These are phyloP conservation scores for Diutina neorugosa DNA, from an alignment of 1,139 yeast genomes.

Conservation along the genomic window DNA sequence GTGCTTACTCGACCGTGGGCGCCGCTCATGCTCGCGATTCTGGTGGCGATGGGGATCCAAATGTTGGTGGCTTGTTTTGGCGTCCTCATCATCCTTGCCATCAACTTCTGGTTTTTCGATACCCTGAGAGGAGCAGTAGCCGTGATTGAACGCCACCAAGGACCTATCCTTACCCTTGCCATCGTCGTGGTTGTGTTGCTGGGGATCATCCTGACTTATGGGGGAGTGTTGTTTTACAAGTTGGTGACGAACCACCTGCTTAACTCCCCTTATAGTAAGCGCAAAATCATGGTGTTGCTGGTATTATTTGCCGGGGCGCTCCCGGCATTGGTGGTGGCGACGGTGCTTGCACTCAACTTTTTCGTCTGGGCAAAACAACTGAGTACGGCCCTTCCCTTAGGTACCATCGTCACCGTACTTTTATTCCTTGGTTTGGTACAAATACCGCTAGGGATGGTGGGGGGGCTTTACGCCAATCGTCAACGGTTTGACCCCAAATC, in stretches of 20 bases:
- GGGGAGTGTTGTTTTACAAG: slow-evolving; percentile 52
- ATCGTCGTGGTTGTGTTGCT: slow-evolving; percentile 51
- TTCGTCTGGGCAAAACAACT: slow-evolving; percentile 72
- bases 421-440: slow-evolving; percentile 50
- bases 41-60: slow-evolving; percentile 70
- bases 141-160: slow-evolving; percentile 44
- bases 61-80: slow-evolving; percentile 52
- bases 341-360: slow-evolving; percentile 46
- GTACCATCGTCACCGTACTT: slow-evolving; percentile 50
- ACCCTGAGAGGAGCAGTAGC: slow-evolving; percentile 11
- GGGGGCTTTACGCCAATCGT: slow-evolving; percentile 50
- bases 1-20: slow-evolving; percentile 41
- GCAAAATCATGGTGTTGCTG: slow-evolving; percentile 12
- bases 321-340: slow-evolving; percentile 44
- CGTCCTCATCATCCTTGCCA: slow-evolving; percentile 45
- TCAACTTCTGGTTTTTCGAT: slow-evolving; percentile 22
- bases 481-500: slow-evolving; percentile 14
- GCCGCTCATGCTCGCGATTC: slow-evolving; percentile 36
- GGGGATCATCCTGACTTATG: slow-evolving; percentile 63
- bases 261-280: slow-evolving; percentile 14
- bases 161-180: slow-evolving; percentile 53
- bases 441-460: slow-evolving; percentile 63
- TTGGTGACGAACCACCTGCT: slow-evolving; percentile 29
- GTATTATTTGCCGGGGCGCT: slow-evolving; percentile 46
- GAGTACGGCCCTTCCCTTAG: slow-evolving; percentile 67